phyloP scores from a whole-genome alignment of 106 monocot species.

The Iris macrosiphon region DNA sequence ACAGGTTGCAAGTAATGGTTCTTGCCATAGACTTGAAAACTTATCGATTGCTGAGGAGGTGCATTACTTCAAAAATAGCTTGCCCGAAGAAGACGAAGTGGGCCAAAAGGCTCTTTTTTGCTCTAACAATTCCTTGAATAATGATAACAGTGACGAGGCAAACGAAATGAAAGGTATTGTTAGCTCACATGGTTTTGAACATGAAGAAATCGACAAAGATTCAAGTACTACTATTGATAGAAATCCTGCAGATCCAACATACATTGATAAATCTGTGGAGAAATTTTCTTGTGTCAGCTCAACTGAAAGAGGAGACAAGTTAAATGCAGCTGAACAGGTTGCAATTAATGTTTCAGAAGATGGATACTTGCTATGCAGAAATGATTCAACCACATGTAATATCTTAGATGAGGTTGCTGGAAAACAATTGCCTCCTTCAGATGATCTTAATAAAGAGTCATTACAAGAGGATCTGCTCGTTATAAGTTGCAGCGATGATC shows the following conservation, averaged over 20 bases:
- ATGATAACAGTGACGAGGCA: not conserved
- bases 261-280: not conserved
- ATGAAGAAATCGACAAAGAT: not conserved
- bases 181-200: conserved; percentile 2
- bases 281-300: conserved; percentile 5
- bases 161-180: conserved; percentile 3
- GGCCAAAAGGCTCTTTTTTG: not conserved
- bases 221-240: conserved; percentile 2
- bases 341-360: not conserved
- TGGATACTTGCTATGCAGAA: not conserved
- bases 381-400: no score
- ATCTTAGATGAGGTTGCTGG: not conserved
- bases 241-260: not conserved
- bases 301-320: conserved; percentile 3
- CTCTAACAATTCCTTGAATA: not conserved
- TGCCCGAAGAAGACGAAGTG: conserved; percentile 10
- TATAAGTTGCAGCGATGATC: not conserved
- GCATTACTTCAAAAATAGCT: conserved; percentile 14
- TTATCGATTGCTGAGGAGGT: conserved; percentile 60
- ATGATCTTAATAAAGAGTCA: conserved; percentile 7
- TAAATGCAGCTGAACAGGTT: not conserved
- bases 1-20: conserved; percentile 16
- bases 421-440: not conserved
- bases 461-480: not conserved
- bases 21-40: conserved; percentile 45